Conservation (phyloP, 192 early-diverging fungal genomes). For the Gryganskiella cystojenkinii region DNA sequence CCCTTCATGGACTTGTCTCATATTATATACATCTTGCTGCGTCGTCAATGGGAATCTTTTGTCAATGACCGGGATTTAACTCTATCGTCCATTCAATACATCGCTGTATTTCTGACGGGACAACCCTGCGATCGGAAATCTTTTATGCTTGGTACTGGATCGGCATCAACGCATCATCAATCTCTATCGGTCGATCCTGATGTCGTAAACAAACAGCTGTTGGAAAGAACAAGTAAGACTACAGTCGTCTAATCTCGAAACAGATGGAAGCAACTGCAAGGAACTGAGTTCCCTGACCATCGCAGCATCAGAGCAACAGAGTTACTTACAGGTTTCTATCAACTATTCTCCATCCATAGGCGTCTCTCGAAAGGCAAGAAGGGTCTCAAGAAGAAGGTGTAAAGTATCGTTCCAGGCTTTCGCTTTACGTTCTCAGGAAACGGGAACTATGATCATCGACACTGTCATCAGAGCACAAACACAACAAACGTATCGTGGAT, state of each 20-base stretch:
- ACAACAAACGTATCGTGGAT: no score
- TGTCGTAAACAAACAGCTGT: slow-evolving; percentile 71
- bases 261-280: no score
- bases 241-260: slow-evolving; percentile 20
- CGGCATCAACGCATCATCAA: background rate
- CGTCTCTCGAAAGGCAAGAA: slow-evolving; percentile 99
- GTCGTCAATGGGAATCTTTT: background rate
- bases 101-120: background rate
- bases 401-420: slow-evolving; percentile 62
- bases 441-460: no score
- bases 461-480: no score
- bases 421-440: no score
- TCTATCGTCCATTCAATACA: no score
- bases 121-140: background rate
- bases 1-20: background rate
- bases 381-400: slow-evolving; percentile 99
- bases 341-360: slow-evolving; percentile 59
- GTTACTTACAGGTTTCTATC: background rate
- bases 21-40: background rate
- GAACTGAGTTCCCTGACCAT: background rate
- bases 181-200: background rate
- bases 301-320: background rate
- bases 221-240: slow-evolving; percentile 86
- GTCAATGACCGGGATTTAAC: background rate
- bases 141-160: background rate